Evolutionary conservation across 495 filamentous ascomycete genomes (phyloP), one percentile per base, ranked within the genome.

Genomic region (Aspergillus leporis): DNA sequence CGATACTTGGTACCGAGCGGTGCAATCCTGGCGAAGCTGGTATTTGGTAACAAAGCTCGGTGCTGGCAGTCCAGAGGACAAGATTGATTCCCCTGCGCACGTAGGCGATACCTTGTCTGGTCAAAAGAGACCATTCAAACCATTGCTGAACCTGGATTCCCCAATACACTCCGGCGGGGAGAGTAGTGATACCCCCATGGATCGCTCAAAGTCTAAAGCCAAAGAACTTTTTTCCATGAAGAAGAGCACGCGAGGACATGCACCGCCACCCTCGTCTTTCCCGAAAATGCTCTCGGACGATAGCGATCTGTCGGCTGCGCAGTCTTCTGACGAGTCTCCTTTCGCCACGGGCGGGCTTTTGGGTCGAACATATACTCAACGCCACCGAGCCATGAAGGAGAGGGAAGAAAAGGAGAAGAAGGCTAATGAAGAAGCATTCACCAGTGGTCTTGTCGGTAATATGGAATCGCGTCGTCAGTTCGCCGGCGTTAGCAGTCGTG

Each of bases 11-110:
- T 87, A 90, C 67, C 74, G 78, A 31, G 78, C 81, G 5, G 80
- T 95, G 3, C 90, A 94, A 59, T 74, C 76, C 46, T 97, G 91
- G 93, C 79, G 94, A 56, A 93, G 90, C 70, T 91, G 92, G 92
- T 94, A 96, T 68, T 66, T 97, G 21, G 85, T 90, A 30, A 85
- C 88, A 63, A 73, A 64, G 56, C 78, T 85, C 73, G 87, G 82
- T 40, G 81, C 82, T 53, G 80, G 70, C 10, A 41, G 38, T 14
- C 67, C 71, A 30, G 61, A 74, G 49, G 72, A 72, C 34, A 72
- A 78, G 36, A 56, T 53, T 30, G 61, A 62, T 19, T 22, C 63
- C 30, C 19, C 51, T 19, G 21, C 65, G 38, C 7, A 38, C 40
- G 60, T 55, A 55, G 31, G 54, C 53, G 47, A 70, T 30, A 56